These are phyloP conservation scores for Eucalyptus pauciflora DNA, from an alignment of 345 rosid species.

Conservation along the genomic window DNA sequence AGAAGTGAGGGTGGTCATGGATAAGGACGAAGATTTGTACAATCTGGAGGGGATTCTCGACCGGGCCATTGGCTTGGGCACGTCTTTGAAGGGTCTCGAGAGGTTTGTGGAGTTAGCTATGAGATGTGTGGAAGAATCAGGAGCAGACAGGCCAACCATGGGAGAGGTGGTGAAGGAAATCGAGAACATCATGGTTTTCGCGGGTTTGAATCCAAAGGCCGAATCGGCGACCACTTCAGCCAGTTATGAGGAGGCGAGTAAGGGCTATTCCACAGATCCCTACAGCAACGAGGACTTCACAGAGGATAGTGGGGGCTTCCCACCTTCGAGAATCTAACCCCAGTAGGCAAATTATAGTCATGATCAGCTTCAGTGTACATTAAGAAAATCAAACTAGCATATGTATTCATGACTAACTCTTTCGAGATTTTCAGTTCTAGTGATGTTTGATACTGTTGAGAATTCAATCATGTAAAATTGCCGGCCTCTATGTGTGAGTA, in stretches of 20 bases:
- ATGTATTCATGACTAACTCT: background rate
- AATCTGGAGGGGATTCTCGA: conserved; percentile 61
- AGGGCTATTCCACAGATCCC: conserved; percentile 21
- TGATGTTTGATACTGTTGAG: background rate
- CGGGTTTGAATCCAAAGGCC: conserved; percentile 44
- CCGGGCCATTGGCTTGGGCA: conserved; percentile 30
- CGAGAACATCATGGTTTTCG: conserved; percentile 50
- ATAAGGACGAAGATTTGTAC: conserved; percentile 37
- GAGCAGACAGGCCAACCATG: conserved; percentile 61
- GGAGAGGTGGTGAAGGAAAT: conserved; percentile 69
- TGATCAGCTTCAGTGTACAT: background rate
- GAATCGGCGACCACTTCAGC: conserved; percentile 44
- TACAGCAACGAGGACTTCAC: conserved; percentile 19
- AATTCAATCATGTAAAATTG: background rate
- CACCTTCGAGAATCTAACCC: conserved; percentile 29
- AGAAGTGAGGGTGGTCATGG: conserved; percentile 55
- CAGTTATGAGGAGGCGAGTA: conserved; percentile 18
- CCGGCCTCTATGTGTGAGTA: background rate
- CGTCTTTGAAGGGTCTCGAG: conserved; percentile 43
- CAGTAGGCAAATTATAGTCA: conserved; percentile 3
- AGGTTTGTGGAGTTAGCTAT: conserved; percentile 54
- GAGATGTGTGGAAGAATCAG: conserved; percentile 52
- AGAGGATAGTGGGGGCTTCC: conserved; percentile 26
- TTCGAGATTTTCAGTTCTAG: background rate
- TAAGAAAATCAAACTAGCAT: background rate